Conservation (phyloP, 192 early-diverging fungal species). For the Ambispora gerdemannii region DNA sequence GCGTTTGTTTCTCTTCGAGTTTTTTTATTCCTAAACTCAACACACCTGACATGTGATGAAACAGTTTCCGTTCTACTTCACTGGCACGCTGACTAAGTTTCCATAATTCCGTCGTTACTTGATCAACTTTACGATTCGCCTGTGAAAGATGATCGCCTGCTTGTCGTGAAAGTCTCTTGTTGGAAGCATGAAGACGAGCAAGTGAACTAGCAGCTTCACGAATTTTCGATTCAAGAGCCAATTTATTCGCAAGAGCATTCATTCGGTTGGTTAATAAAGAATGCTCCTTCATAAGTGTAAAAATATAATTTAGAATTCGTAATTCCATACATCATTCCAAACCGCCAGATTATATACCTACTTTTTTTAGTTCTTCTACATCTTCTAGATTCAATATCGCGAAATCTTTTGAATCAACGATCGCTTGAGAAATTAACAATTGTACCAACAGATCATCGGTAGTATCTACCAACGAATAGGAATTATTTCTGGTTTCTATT, state of each 20-base stretch:
- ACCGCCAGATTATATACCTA: conserved; percentile 15
- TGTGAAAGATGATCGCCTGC: conserved; percentile 49
- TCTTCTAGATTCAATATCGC: conserved; percentile 50
- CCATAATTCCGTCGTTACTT: conserved; percentile 48
- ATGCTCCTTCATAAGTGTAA: conserved; percentile 43
- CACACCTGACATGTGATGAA: conserved; percentile 55
- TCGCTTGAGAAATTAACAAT: conserved; percentile 50
- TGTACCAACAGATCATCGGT: conserved; percentile 45
- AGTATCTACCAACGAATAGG: conserved; percentile 22
- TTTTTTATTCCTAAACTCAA: conserved; percentile 46
- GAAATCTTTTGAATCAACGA: conserved; percentile 54
- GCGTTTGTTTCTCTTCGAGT: conserved; percentile 38
- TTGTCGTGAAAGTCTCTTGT: conserved; percentile 50
- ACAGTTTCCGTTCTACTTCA: conserved; percentile 44
- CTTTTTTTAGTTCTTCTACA: conserved; percentile 54
- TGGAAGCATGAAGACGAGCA: conserved; percentile 48
- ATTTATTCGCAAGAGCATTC: conserved; percentile 42
- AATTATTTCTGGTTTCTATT: not conserved
- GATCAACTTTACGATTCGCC: conserved; percentile 52
- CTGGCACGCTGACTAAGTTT: conserved; percentile 46
- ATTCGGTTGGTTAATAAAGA: conserved; percentile 47
- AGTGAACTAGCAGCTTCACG: conserved; percentile 56
- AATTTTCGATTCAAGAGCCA: conserved; percentile 58
- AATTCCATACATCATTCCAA: too few relatives aligned
- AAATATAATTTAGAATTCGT: not conserved